Percentiles rank a stretch among this genome's conserved stretches.
phyloP scores from a whole-genome alignment of 73 alveolate genomes.

The Tetrahymena thermophila region DNA sequence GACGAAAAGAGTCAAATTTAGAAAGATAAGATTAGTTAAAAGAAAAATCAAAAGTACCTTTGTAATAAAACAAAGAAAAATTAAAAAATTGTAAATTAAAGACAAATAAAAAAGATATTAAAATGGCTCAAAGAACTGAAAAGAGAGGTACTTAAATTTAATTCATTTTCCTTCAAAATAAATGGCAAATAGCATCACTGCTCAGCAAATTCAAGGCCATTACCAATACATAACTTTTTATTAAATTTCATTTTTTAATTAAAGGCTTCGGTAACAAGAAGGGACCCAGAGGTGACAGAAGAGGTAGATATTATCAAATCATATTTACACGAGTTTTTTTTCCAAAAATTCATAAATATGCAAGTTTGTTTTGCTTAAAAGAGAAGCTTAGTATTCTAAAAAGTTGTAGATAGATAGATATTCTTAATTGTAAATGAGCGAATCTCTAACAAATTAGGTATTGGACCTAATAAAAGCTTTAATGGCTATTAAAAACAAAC shows the following conservation, averaged over 20 bases:
- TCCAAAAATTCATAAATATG: background rate
- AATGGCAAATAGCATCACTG: background rate
- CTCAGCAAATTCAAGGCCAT: background rate
- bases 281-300: conserved; percentile 3
- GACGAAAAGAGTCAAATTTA: conserved; percentile 1
- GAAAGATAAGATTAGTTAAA: background rate
- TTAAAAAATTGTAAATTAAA: background rate
- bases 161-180: background rate
- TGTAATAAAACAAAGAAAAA: background rate
- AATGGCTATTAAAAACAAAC: background rate
- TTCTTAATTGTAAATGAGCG: background rate
- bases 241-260: background rate
- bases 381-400: background rate
- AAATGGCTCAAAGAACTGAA: background rate
- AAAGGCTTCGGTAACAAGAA: conserved; percentile 1
- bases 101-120: background rate
- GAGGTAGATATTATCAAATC: background rate
- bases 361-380: background rate
- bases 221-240: background rate
- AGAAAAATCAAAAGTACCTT: background rate
- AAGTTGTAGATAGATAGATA: background rate
- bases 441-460: background rate
- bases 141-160: background rate
- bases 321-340: background rate
- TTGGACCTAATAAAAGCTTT: background rate